Percentiles rank a stretch among this genome's conserved stretches.
phyloP scores from a whole-genome alignment of 768 basidiomycete species.

The Agaricus sinodeliciosus region DNA sequence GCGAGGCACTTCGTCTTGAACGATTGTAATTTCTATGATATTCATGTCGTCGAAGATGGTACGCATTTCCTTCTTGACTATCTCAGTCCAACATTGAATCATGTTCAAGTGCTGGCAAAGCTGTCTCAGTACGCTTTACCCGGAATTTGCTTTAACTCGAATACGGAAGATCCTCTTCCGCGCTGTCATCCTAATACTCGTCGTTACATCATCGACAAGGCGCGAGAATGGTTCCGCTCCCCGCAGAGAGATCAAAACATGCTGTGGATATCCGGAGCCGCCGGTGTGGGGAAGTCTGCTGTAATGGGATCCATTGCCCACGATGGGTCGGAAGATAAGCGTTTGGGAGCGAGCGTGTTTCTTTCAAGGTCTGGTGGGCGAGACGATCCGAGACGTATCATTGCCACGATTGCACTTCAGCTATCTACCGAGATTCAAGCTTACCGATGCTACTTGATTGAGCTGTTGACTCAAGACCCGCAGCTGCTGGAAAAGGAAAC shows the following conservation, averaged over 20 bases:
- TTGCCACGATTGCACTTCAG: neutral
- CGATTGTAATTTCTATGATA: neutral
- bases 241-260: neutral
- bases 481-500: neutral
- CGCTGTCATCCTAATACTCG: conserved; percentile 3
- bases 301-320: neutral
- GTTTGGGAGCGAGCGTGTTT: neutral
- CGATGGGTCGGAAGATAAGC: neutral
- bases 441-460: neutral
- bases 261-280: conserved; percentile 2
- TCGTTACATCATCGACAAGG: neutral
- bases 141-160: neutral
- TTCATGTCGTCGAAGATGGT: neutral
- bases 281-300: conserved; percentile 5
- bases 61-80: neutral
- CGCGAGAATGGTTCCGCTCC: neutral
- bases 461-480: neutral
- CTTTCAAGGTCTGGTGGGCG: neutral
- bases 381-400: neutral
- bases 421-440: neutral
- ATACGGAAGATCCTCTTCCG: neutral
- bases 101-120: neutral
- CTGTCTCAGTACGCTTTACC: neutral
- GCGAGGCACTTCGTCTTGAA: neutral
- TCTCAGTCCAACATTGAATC: neutral